These are phyloP conservation scores for Naegleria gruberi DNA, from an alignment of 208 protist species.

Conservation along the genomic window DNA sequence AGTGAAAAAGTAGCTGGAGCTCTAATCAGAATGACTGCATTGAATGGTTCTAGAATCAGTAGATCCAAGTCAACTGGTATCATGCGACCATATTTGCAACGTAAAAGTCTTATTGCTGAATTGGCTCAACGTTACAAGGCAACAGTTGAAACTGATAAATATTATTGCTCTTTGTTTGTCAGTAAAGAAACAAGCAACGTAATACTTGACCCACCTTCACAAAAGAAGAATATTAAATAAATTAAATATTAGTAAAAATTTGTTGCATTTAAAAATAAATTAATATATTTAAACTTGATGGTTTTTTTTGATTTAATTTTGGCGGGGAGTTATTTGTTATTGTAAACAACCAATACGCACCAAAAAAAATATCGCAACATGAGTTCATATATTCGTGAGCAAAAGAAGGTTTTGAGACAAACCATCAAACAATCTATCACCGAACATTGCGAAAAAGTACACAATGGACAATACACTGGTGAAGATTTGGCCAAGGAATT, in stretches of 20 bases:
- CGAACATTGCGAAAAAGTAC: background rate
- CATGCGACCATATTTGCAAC: constrained; percentile 25
- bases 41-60: constrained; percentile 45
- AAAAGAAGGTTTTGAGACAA: background rate
- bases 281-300: too few relatives aligned
- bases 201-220: background rate
- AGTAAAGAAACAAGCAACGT: background rate
- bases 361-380: background rate
- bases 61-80: constrained; percentile 39
- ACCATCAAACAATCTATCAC: background rate
- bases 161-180: background rate
- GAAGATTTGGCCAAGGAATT: constrained; percentile 1
- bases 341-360: background rate
- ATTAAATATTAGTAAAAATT: too few relatives aligned
- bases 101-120: background rate
- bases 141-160: background rate
- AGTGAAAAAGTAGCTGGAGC: constrained; percentile 40
- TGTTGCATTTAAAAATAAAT: too few relatives aligned
- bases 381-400: background rate
- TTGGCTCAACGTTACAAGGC: background rate
- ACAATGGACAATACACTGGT: background rate
- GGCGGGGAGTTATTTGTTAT: too few relatives aligned
- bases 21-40: constrained; percentile 50
- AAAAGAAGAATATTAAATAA: background rate
- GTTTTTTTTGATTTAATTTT: too few relatives aligned